These are phyloP conservation scores for Penicillium cosmopolitanum DNA, from an alignment of 495 filamentous ascomycete species.

Conservation along the genomic window DNA sequence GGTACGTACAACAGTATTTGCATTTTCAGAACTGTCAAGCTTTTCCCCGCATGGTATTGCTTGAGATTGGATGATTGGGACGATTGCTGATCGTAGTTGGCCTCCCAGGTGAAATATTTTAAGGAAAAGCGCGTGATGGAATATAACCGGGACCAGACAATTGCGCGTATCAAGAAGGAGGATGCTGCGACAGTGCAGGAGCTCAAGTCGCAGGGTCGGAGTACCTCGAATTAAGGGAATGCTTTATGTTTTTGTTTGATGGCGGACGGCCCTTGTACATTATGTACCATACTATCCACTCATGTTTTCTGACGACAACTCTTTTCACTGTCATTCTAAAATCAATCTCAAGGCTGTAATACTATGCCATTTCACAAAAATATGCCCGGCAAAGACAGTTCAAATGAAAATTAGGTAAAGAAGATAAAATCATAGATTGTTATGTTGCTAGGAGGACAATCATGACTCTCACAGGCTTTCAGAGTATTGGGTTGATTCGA, in stretches of 20 bases:
- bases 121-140: conserved; percentile 95
- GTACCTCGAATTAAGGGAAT: conserved; percentile 22
- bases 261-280: conserved; percentile 23
- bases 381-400: too few species aligned
- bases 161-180: conserved; percentile 78
- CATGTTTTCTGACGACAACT: conserved; percentile 24
- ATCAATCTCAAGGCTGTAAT: too few species aligned
- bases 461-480: not conserved
- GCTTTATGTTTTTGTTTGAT: not conserved
- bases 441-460: too few species aligned
- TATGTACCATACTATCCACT: conserved; percentile 38
- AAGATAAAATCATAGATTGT: too few species aligned
- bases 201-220: conserved; percentile 52
- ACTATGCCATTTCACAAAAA: too few species aligned
- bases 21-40: conserved; percentile 10
- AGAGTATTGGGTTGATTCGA: not conserved
- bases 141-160: conserved; percentile 75
- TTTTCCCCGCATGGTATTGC: not conserved
- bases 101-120: conserved; percentile 86
- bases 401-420: too few species aligned
- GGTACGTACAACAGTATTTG: conserved; percentile 55
- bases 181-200: conserved; percentile 64
- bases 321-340: conserved; percentile 6
- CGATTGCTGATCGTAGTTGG: conserved; percentile 17
- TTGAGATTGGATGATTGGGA: not conserved